A percentile compares a stretch with the other conserved stretches of the same genome.
Evolutionary conservation across 371 early-diverging fungal genomes (phyloP).

Genomic region (Saksenaea oblongispora): DNA sequence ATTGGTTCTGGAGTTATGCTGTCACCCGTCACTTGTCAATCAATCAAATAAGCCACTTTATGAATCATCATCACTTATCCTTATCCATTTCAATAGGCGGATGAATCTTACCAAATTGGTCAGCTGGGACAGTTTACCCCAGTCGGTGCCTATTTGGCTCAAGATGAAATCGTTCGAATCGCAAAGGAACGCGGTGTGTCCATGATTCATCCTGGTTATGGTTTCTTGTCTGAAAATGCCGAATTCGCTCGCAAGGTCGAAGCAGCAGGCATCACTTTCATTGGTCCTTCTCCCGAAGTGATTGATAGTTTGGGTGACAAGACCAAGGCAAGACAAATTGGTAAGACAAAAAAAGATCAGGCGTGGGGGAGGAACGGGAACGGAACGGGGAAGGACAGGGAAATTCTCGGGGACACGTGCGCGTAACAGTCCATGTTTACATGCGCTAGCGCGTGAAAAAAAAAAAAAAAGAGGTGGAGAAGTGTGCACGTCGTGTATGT

Average conservation of each 20-base stretch:
- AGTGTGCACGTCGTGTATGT: background rate
- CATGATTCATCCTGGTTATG: constrained; percentile 90
- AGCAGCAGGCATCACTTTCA: constrained; percentile 89
- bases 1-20: no score
- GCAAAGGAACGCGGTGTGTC: constrained; percentile 80
- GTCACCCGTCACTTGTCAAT: no score
- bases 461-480: background rate
- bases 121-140: constrained; percentile 79
- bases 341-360: constrained; percentile 33
- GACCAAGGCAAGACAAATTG: constrained; percentile 88
- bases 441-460: background rate
- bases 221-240: constrained; percentile 91
- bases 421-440: background rate
- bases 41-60: background rate
- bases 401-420: no score
- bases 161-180: constrained; percentile 87
- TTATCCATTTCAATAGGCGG: constrained; percentile 59
- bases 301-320: constrained; percentile 94
- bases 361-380: background rate
- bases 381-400: background rate
- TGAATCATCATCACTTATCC: background rate
- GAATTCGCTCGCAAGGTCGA: constrained; percentile 87
- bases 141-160: constrained; percentile 92
- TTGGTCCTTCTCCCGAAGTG: constrained; percentile 85
- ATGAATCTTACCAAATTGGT: constrained; percentile 93